Evolutionary conservation across 805 yeast species (phyloP).

Genomic region (Ogataea kodamae): DNA sequence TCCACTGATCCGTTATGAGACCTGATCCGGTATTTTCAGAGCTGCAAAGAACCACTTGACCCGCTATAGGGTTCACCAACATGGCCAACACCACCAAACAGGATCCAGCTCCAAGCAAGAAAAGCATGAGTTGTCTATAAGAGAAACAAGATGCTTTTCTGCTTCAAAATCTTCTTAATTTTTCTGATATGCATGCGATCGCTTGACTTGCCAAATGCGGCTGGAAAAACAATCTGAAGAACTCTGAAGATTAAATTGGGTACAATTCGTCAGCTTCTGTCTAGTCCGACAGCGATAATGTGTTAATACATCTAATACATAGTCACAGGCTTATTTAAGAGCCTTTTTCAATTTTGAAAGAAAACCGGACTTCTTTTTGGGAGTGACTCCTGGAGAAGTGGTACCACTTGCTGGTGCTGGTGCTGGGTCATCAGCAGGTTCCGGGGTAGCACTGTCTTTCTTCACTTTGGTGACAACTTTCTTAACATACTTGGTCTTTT

Average conservation of each 20-base stretch:
- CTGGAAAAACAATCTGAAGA: constrained; percentile 1
- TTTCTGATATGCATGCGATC: constrained; percentile 7
- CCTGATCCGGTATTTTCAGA: constrained; percentile 26
- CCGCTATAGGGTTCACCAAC: background rate
- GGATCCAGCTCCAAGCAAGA: background rate
- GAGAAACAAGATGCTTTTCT: constrained; percentile 5
- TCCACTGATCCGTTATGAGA: constrained; percentile 15
- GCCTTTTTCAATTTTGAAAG: constrained; percentile 41
- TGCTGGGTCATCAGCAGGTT: constrained; percentile 6
- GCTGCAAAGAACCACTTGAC: constrained; percentile 26
- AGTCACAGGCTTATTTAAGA: constrained; percentile 26
- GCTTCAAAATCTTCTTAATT: constrained; percentile 4
- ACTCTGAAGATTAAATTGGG: background rate
- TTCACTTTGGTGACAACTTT: constrained; percentile 31
- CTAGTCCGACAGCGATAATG: too few species aligned
- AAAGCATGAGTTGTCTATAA: background rate
- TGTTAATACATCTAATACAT: constrained; percentile 7
- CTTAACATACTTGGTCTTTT: constrained; percentile 31
- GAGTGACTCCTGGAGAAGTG: constrained; percentile 8
- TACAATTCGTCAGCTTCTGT: background rate
- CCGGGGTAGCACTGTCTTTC: constrained; percentile 21
- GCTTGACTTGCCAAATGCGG: constrained; percentile 7
- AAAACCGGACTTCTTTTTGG: constrained; percentile 41
- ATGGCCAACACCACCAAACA: constrained; percentile 3
- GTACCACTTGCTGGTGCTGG: constrained; percentile 7